phyloP scores from a whole-genome alignment of 208 protist species.

The Balamuthia mandrillaris region DNA sequence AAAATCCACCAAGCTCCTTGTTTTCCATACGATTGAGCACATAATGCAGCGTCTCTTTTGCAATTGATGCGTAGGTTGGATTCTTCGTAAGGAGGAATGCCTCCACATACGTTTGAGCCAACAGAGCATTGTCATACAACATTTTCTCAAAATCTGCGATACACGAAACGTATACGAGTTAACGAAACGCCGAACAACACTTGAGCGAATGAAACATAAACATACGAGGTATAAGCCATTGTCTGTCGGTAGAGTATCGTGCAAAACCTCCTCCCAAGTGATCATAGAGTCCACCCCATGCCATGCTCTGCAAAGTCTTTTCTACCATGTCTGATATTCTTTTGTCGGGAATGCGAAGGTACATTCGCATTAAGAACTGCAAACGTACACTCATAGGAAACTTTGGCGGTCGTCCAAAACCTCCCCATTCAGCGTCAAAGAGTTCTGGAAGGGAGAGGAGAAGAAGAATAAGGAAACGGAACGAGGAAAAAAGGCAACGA shows the following conservation, averaged over 20 bases:
- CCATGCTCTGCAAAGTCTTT: constrained; percentile 48
- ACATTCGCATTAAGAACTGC: not conserved
- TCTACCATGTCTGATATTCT: too few relatives aligned
- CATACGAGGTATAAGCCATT: constrained; percentile 55
- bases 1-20: constrained; percentile 43
- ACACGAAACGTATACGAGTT: not conserved
- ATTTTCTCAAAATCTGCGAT: constrained; percentile 42
- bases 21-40: constrained; percentile 25
- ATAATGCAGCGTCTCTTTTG: constrained; percentile 31
- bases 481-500: too few relatives aligned
- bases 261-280: constrained; percentile 53
- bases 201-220: not conserved
- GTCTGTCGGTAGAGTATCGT: constrained; percentile 39
- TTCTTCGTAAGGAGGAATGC: constrained; percentile 38
- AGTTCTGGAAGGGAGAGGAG: too few relatives aligned
- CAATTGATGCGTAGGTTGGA: not conserved
- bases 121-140: constrained; percentile 53
- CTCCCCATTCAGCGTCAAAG: constrained; percentile 45
- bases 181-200: not conserved
- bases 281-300: constrained; percentile 49
- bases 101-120: constrained; percentile 33
- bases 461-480: too few relatives aligned
- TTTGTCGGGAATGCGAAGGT: too few relatives aligned
- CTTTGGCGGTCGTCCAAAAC: constrained; percentile 51
- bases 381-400: too few relatives aligned